Evolutionary conservation across 129 eudicot genomes (phyloP).

Genomic region (Tagetes erecta): DNA sequence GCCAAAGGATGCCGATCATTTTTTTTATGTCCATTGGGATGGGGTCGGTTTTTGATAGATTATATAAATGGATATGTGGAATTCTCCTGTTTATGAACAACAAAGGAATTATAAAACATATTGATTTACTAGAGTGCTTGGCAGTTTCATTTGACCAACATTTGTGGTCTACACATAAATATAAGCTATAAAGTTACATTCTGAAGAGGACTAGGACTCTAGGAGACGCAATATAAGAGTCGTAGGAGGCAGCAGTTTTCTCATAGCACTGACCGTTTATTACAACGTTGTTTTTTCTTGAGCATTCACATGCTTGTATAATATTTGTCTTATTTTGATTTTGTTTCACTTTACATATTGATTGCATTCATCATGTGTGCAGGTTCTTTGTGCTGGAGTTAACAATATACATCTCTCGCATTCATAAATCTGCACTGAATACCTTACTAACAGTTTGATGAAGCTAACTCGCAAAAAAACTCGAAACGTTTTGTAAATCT

Average conservation of each 20-base stretch:
- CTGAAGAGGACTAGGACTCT: neutral
- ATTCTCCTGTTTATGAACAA: neutral
- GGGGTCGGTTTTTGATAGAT: neutral
- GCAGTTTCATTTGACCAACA: neutral
- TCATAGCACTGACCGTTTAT: neutral
- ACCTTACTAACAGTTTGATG: constrained; percentile 23
- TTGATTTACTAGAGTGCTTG: neutral
- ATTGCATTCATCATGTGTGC: constrained; percentile 20
- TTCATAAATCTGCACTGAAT: constrained; percentile 7
- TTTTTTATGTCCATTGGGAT: neutral
- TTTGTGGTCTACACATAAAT: neutral
- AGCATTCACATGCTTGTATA: neutral
- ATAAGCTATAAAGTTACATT: neutral
- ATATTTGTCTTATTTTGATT: neutral
- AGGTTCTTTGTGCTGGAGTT: constrained; percentile 32
- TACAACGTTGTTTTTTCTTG: neutral
- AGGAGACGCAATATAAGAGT: neutral
- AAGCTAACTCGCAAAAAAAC: constrained; percentile 29
- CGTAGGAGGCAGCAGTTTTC: neutral
- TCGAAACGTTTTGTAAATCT: constrained; percentile 7
- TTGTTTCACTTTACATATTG: constrained; percentile 24
- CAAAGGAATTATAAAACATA: neutral
- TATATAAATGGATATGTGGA: neutral
- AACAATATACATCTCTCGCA: constrained; percentile 23
- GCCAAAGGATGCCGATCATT: neutral